phyloP scores from a whole-genome alignment of 805 yeast genomes.

The Suhomyces prunicola region DNA sequence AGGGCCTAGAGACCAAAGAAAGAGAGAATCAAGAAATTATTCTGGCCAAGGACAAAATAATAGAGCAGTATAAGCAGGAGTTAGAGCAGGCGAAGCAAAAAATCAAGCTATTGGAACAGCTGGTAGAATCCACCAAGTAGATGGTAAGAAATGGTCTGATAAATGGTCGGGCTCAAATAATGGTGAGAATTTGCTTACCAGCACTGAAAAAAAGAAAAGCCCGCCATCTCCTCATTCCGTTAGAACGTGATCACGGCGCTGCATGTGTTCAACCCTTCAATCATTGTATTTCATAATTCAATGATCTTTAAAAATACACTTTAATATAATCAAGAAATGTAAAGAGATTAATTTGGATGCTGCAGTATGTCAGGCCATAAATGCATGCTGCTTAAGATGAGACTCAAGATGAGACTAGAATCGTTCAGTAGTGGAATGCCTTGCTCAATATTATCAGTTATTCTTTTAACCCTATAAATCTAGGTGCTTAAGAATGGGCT shows the following conservation, averaged over 20 bases:
- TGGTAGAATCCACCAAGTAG: conserved; percentile 15
- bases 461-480: background rate
- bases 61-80: conserved; percentile 22
- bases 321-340: background rate
- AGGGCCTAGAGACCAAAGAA: conserved; percentile 8
- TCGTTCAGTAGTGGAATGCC: background rate
- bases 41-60: conserved; percentile 14
- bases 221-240: background rate
- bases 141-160: conserved; percentile 12
- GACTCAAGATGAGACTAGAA: background rate
- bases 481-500: background rate
- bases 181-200: background rate
- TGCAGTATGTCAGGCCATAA: background rate
- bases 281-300: background rate
- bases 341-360: background rate
- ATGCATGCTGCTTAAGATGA: background rate
- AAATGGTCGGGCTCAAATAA: background rate
- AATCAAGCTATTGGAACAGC: conserved; percentile 12
- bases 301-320: background rate
- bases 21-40: conserved; percentile 22
- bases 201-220: background rate
- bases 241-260: background rate
- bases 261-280: background rate
- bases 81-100: conserved; percentile 18
- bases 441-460: background rate